Conservation (phyloP, 2,329 filamentous ascomycete species). For the Penicillium freii region DNA sequence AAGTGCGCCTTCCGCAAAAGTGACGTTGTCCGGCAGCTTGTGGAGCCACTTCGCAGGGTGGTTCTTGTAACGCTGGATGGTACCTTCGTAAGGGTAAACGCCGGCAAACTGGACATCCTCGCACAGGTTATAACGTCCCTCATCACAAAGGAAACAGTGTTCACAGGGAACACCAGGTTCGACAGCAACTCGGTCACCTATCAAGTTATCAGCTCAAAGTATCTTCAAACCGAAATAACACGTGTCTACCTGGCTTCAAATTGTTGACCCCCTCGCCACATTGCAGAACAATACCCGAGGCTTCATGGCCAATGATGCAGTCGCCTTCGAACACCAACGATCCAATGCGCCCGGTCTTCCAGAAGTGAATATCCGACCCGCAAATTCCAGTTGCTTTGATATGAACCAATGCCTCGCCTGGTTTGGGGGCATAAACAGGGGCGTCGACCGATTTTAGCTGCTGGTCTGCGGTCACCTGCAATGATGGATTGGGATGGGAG, state of each 20-base stretch:
- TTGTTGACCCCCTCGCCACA: slow-evolving; percentile 55
- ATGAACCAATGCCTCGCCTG: slow-evolving; percentile 59
- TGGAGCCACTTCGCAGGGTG: slow-evolving; percentile 62
- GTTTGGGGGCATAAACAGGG: slow-evolving; percentile 54
- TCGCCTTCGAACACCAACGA: slow-evolving; percentile 61
- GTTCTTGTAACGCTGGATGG: slow-evolving; percentile 60
- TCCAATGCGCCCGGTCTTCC: slow-evolving; percentile 64
- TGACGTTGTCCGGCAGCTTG: slow-evolving; percentile 54
- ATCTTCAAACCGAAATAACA: background rate
- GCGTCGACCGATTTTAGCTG: slow-evolving; percentile 57
- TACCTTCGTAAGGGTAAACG: slow-evolving; percentile 61
- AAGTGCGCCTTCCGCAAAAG: slow-evolving; percentile 60
- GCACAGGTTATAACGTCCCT: slow-evolving; percentile 64
- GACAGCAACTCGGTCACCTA: slow-evolving; percentile 63
- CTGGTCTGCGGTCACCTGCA: slow-evolving; percentile 62
- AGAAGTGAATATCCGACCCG: slow-evolving; percentile 69
- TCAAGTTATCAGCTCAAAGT: background rate
- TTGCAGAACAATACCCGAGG: slow-evolving; percentile 59
- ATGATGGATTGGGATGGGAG: slow-evolving; percentile 51
- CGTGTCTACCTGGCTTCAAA: slow-evolving; percentile 46
- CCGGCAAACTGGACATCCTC: slow-evolving; percentile 61
- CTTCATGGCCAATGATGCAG: slow-evolving; percentile 66
- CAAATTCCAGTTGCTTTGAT: slow-evolving; percentile 65
- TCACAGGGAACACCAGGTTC: slow-evolving; percentile 66
- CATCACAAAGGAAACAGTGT: slow-evolving; percentile 58